These are phyloP conservation scores for Aspergillus latus DNA, from an alignment of 2,329 filamentous ascomycete species.

Conservation along the genomic window DNA sequence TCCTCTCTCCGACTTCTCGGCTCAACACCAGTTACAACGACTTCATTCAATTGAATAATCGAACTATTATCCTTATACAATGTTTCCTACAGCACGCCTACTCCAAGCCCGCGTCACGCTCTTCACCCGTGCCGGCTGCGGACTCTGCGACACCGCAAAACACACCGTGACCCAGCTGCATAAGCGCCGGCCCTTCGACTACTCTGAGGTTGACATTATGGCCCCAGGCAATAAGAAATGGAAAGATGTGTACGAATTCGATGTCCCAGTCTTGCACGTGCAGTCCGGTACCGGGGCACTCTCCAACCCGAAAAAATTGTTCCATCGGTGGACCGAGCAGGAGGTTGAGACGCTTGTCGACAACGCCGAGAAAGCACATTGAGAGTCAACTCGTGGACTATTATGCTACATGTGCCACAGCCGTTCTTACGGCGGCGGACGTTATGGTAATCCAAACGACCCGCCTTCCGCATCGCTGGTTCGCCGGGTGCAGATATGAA, in stretches of 20 bases:
- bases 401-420: neutral
- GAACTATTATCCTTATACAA: conserved; percentile 9
- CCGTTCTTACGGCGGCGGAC: too few relatives aligned
- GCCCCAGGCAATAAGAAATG: conserved; percentile 53
- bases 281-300: conserved; percentile 49
- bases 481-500: neutral
- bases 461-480: neutral
- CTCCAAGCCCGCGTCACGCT: conserved; percentile 53
- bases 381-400: neutral
- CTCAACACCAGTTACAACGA: neutral
- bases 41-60: neutral
- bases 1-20: neutral
- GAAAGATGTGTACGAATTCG: conserved; percentile 63
- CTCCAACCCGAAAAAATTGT: conserved; percentile 61
- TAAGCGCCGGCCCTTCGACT: conserved; percentile 55
- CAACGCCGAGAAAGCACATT: conserved; percentile 39
- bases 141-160: conserved; percentile 62
- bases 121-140: conserved; percentile 61
- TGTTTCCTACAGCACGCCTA: conserved; percentile 36
- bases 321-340: conserved; percentile 61
- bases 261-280: conserved; percentile 64
- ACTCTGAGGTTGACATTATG: conserved; percentile 62
- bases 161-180: conserved; percentile 54
- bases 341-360: conserved; percentile 58
- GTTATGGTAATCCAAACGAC: neutral